Evolutionary conservation across 805 yeast species (phyloP), one percentile per base, ranked within the genome.

Genomic region (Starmerella asiatica): DNA sequence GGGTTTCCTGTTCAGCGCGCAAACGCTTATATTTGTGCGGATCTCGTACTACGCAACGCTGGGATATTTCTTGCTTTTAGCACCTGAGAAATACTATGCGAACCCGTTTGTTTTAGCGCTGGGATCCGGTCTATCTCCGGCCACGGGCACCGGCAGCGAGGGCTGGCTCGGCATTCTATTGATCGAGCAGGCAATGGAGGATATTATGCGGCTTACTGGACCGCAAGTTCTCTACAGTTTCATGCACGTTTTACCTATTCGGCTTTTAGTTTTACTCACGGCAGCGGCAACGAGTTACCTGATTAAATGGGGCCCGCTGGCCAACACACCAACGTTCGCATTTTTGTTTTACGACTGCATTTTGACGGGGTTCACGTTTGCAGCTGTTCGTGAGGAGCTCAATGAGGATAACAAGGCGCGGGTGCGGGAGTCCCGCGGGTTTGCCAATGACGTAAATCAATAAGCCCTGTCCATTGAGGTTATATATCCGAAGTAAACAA

Each of bases 341-440:
- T 51, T 45, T 34, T 50, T 54, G 21, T 58, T 60, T 31, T 20
- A 49, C 19, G 64, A 60, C 39, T 40, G 56, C 27, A 31, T 58
- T 8, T 18, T 58, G 34, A 56, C 57, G 39, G 59, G 59, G 30
- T 43, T 51, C 45, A 46, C 53, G 18, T 59, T 48, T 36, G 28
- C 46, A 4, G 40, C 54, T 3, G 50, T 56, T 11, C 48, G 63
- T 5, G 64, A 59, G 34, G 63, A 60, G 48, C 48, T 53, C 19
- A 60, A 60, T 40, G 63, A 59, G 41, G 37, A 35, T 30, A 40
- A 43, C 32, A 49, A 49, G 32, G 36, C 33, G 8, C 32, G 27
- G 29, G 49, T 53, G 17, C 38, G 53, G 12, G 42, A 43, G 27
- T 46, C 46, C 20, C 48, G 56, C 15, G 53, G 54, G 28, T 42